phyloP scores from a whole-genome alignment of 176 grass and related monocot species.

The Secale cereale region DNA sequence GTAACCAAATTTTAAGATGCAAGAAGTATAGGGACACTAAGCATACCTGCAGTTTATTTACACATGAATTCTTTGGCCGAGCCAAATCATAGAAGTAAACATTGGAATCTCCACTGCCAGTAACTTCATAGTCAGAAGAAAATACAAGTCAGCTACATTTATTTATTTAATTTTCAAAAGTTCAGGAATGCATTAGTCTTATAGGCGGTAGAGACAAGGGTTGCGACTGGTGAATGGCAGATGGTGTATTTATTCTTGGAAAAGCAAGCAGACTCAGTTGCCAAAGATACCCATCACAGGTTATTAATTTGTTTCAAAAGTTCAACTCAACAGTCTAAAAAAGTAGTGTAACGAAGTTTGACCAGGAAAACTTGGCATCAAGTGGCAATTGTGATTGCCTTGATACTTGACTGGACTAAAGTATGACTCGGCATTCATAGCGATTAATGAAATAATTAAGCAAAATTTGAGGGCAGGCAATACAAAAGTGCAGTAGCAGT shows the following conservation, averaged over 20 bases:
- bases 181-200: background rate
- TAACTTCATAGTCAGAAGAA: conserved; percentile 58
- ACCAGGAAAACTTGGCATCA: background rate
- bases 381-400: background rate
- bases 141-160: conserved; percentile 16
- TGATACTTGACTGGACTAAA: background rate
- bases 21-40: background rate
- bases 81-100: conserved; percentile 99
- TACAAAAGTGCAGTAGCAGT: background rate
- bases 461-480: background rate
- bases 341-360: background rate
- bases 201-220: background rate
- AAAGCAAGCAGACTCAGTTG: background rate
- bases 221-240: background rate
- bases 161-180: background rate
- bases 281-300: background rate
- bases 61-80: conserved; percentile 79
- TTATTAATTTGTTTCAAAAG: background rate
- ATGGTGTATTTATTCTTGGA: conserved; percentile 11
- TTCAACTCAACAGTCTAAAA: background rate
- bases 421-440: background rate
- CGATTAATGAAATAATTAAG: background rate
- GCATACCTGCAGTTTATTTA: conserved; percentile 91
- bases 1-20: background rate
- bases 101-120: conserved; percentile 88